Percentiles rank a stretch among this genome's conserved stretches.
Evolutionary conservation across 73 alveolate species (phyloP).

Genomic region (Uronychia binucleata): DNA sequence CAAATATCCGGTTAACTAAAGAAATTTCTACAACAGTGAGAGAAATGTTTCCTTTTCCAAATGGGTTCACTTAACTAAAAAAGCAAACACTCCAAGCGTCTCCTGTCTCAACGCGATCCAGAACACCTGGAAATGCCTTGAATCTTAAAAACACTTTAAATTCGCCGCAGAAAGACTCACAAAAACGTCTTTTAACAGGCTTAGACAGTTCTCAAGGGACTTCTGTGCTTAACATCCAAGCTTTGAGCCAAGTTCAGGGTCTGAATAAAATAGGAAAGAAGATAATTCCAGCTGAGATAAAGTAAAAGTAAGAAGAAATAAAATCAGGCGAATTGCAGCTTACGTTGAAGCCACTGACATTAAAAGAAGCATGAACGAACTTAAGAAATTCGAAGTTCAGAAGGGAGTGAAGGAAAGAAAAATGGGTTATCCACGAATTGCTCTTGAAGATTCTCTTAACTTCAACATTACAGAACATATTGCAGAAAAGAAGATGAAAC

Average conservation of each 20-base stretch:
- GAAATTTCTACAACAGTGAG: background rate
- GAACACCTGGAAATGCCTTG: background rate
- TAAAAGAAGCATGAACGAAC: background rate
- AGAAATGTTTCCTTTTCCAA: background rate
- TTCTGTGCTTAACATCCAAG: too few relatives aligned
- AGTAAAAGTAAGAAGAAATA: background rate
- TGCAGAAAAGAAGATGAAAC: background rate
- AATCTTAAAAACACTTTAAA: background rate
- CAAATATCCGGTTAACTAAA: background rate
- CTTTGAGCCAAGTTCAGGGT: background rate
- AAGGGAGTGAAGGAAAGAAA: background rate
- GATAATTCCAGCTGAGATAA: background rate
- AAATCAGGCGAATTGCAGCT: background rate
- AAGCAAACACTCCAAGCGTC: background rate
- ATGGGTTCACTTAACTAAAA: background rate
- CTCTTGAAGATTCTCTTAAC: background rate
- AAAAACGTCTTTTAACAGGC: background rate
- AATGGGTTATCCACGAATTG: background rate
- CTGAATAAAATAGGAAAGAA: background rate
- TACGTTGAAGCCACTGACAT: background rate
- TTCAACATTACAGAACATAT: background rate
- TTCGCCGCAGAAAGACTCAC: background rate
- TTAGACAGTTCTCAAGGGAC: too few relatives aligned
- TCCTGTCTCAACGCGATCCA: background rate
- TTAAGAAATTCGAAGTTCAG: background rate